Evolutionary conservation across 306 rosid species (phyloP).

Genomic region (Cicer chorassanicum): DNA sequence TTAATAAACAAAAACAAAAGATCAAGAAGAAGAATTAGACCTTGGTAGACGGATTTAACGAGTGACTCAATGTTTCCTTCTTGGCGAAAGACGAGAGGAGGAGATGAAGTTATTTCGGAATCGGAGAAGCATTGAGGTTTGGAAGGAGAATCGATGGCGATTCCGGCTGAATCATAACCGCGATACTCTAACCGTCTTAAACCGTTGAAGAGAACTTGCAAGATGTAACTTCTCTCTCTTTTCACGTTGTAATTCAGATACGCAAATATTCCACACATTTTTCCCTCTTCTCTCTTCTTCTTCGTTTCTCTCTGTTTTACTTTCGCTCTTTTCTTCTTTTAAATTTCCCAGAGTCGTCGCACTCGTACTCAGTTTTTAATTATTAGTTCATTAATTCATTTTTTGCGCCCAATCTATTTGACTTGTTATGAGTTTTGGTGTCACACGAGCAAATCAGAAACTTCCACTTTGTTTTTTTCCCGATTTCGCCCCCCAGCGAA

Average conservation of each 20-base stretch:
- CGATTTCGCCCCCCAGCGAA: background rate
- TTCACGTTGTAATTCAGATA: slow-evolving; percentile 85
- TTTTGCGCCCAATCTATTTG: slow-evolving; percentile 33
- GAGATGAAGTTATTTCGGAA: slow-evolving; percentile 35
- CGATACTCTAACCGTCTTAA: slow-evolving; percentile 86
- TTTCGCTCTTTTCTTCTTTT: slow-evolving; percentile 22
- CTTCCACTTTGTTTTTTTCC: slow-evolving; percentile 20
- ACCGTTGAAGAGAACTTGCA: slow-evolving; percentile 91
- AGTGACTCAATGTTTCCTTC: slow-evolving; percentile 96
- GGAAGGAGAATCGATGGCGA: slow-evolving; percentile 69
- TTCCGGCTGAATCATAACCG: slow-evolving; percentile 97
- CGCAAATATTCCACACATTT: slow-evolving; percentile 97
- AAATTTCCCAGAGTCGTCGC: background rate
- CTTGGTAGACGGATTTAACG: slow-evolving; percentile 88
- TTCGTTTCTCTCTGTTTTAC: background rate
- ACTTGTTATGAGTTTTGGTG: slow-evolving; percentile 21
- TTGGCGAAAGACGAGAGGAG: slow-evolving; percentile 79
- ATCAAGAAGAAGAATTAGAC: slow-evolving; percentile 38
- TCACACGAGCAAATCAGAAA: background rate
- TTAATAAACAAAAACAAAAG: no score
- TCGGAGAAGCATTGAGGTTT: slow-evolving; percentile 37
- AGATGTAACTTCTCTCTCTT: slow-evolving; percentile 83
- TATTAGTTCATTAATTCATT: no score
- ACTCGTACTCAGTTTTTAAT: background rate
- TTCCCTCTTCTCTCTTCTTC: background rate